Percentiles rank a stretch among this genome's conserved stretches.
These are phyloP conservation scores for Wickerhamiella lipophila DNA, from an alignment of 805 yeast genomes.

Conservation along the genomic window DNA sequence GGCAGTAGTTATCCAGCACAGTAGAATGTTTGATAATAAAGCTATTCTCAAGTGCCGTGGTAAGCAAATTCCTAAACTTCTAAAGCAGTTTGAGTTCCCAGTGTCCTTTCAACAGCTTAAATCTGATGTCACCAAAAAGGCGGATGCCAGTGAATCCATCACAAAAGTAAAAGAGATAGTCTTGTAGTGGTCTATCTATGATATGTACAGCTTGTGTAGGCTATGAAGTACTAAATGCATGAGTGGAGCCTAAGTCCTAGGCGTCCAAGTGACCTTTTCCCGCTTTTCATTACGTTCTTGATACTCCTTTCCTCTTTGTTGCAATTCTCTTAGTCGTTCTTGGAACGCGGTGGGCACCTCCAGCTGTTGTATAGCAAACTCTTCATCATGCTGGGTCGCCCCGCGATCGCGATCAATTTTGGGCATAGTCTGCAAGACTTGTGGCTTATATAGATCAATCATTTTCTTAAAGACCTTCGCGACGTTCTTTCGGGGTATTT, in stretches of 20 bases:
- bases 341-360: slow-evolving; percentile 19
- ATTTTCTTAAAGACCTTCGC: slow-evolving; percentile 64
- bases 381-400: slow-evolving; percentile 14
- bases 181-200: background rate
- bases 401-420: background rate
- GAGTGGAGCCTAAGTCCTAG: background rate
- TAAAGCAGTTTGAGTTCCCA: slow-evolving; percentile 21
- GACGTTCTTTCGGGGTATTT: background rate
- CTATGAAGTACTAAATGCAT: too few relatives aligned
- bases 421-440: slow-evolving; percentile 17
- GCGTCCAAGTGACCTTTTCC: slow-evolving; percentile 11
- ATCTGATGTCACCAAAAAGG: slow-evolving; percentile 3
- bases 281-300: slow-evolving; percentile 19
- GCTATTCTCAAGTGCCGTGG: slow-evolving; percentile 23
- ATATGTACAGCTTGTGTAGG: too few relatives aligned
- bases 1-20: slow-evolving; percentile 20
- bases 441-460: slow-evolving; percentile 40
- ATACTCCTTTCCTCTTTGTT: slow-evolving; percentile 25
- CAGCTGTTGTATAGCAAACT: slow-evolving; percentile 17
- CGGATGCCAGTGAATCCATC: background rate
- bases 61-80: slow-evolving; percentile 24
- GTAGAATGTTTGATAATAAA: slow-evolving; percentile 11
- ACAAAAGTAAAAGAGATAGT: background rate
- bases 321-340: slow-evolving; percentile 24
- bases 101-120: slow-evolving; percentile 18